A percentile compares a stretch with the other conserved stretches of the same genome.
Evolutionary conservation across 2,329 filamentous ascomycete species (phyloP).

Genomic region (Fusarium pilosicola): DNA sequence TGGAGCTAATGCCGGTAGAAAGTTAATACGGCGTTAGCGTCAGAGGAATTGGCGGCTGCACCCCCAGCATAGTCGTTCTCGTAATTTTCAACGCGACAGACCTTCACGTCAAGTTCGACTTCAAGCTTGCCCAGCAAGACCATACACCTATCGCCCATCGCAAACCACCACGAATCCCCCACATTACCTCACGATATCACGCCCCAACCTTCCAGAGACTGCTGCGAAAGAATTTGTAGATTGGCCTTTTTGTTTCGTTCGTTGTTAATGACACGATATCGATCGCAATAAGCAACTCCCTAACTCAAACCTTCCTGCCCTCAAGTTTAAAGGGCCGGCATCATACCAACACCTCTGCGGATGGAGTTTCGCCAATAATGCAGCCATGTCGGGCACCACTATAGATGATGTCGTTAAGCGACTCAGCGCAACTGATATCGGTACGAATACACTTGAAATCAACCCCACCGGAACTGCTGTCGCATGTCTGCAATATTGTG

Average conservation of each 20-base stretch:
- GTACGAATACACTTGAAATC: slow-evolving; percentile 47
- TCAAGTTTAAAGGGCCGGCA: slow-evolving; percentile 29
- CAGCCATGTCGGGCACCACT: slow-evolving; percentile 68
- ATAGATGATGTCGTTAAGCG: slow-evolving; percentile 73
- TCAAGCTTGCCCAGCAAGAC: slow-evolving; percentile 9
- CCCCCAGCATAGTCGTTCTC: slow-evolving; percentile 51
- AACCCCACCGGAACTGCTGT: slow-evolving; percentile 27
- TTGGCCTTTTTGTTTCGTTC: neutral
- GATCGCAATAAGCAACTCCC: slow-evolving; percentile 38
- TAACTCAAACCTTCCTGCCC: slow-evolving; percentile 29
- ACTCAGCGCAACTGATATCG: slow-evolving; percentile 65
- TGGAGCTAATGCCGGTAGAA: slow-evolving; percentile 47
- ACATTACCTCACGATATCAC: neutral
- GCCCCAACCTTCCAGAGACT: neutral
- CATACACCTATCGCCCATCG: neutral
- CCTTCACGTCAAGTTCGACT: slow-evolving; percentile 37
- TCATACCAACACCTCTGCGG: slow-evolving; percentile 41
- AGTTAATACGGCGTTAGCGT: slow-evolving; percentile 53
- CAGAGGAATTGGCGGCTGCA: slow-evolving; percentile 53
- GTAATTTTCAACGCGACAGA: slow-evolving; percentile 54
- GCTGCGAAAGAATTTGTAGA: neutral
- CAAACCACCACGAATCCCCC: neutral
- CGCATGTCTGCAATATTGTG: slow-evolving; percentile 23
- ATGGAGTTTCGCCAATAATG: slow-evolving; percentile 58
- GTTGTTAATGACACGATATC: slow-evolving; percentile 10